Evolutionary conservation across 805 yeast genomes (phyloP).

Genomic region (Suhomyces sp.): DNA sequence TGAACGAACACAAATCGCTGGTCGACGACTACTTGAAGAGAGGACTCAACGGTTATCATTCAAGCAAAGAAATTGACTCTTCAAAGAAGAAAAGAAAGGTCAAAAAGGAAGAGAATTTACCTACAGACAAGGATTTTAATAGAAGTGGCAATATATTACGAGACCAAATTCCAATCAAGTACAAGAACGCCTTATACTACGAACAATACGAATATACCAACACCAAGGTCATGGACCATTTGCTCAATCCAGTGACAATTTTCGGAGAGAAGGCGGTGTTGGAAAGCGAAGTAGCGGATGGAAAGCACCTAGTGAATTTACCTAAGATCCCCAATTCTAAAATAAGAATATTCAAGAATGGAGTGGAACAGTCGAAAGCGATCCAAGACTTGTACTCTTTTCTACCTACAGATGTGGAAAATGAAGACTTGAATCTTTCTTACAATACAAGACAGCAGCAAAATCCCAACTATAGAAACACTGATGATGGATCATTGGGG

Average conservation of each 20-base stretch:
- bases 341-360: constrained; percentile 75
- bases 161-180: constrained; percentile 85
- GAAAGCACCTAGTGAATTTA: constrained; percentile 15
- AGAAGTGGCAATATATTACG: constrained; percentile 52
- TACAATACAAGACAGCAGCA: constrained; percentile 33
- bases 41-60: constrained; percentile 5
- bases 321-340: constrained; percentile 57
- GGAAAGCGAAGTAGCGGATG: constrained; percentile 11
- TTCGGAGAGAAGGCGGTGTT: constrained; percentile 67
- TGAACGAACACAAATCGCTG: constrained; percentile 43
- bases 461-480: constrained; percentile 36
- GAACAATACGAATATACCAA: constrained; percentile 82
- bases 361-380: constrained; percentile 61
- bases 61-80: constrained; percentile 7
- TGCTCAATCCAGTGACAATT: constrained; percentile 68
- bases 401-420: constrained; percentile 72
- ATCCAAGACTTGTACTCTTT: constrained; percentile 71
- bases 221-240: constrained; percentile 69
- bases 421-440: constrained; percentile 30
- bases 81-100: constrained; percentile 15
- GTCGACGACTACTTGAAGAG: constrained; percentile 26
- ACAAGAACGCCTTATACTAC: constrained; percentile 71
- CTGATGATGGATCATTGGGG: constrained; percentile 85
- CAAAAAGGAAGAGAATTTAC: constrained; percentile 12
- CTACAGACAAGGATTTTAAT: constrained; percentile 9